These are phyloP conservation scores for Venturia carpophila DNA, from an alignment of 2,329 filamentous ascomycete genomes.

Conservation along the genomic window DNA sequence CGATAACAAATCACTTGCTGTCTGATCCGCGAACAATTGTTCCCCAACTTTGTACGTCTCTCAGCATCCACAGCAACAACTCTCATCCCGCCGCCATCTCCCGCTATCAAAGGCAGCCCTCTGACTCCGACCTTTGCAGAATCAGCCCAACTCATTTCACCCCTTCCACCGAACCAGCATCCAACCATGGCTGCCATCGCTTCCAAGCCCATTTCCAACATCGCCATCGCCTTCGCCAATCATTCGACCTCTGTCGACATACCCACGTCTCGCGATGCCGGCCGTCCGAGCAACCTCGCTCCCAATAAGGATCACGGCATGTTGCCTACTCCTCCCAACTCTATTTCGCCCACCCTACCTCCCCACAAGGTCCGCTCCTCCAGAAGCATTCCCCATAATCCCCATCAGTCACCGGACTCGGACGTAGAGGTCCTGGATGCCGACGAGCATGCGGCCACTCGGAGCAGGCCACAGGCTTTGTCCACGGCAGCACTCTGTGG, in stretches of 20 bases:
- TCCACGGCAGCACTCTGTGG: constrained; percentile 46
- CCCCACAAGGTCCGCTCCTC: constrained; percentile 64
- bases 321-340: constrained; percentile 88
- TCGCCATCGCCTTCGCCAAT: constrained; percentile 33
- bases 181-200: constrained; percentile 29
- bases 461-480: constrained; percentile 34
- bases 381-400: constrained; percentile 40
- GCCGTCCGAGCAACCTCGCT: constrained; percentile 20
- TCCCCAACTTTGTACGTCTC: neutral
- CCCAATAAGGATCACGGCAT: constrained; percentile 31
- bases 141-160: neutral
- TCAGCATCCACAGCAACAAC: neutral
- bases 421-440: constrained; percentile 78
- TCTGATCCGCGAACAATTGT: too few relatives aligned
- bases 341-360: constrained; percentile 80
- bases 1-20: too few relatives aligned
- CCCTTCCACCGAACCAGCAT: neutral
- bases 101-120: neutral
- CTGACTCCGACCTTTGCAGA: constrained; percentile 3
- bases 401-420: constrained; percentile 57
- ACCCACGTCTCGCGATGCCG: constrained; percentile 27
- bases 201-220: constrained; percentile 34
- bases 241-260: constrained; percentile 23
- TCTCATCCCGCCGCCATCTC: neutral
- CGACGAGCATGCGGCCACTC: constrained; percentile 43